Evolutionary conservation across 257 asterid species (phyloP), one percentile per base, ranked within the genome.

Genomic region (Linaria vulgaris): DNA sequence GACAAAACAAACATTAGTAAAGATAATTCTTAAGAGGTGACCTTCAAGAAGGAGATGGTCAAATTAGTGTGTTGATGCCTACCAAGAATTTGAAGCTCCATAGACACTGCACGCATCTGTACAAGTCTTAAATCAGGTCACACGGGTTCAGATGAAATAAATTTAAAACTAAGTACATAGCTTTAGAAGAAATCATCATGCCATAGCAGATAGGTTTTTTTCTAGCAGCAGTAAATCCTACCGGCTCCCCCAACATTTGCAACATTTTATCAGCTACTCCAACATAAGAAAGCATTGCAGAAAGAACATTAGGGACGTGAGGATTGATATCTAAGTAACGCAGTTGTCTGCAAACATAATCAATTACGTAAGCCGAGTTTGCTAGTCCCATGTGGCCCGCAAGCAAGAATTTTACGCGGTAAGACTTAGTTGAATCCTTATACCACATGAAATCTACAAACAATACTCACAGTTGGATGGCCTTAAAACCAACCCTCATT

Each of bases 241-340:
- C 99, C 79, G 97, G 95, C 74, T 94, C 99, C 79, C 90, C 99
- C 85, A 94, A 77, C 63, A 94, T 75, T 22, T 97, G 99, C 73
- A 94, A 75, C 73, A 94, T 83, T 67, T 82, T 82, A 78, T 94
- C 87, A 48, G 95, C 97, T 60, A 87, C 78, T 64, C 96, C 97
- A 68, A 90, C 72, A 50, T 78, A 88, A 16, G 99, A 94, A 76
- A 94, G 95, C 86, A 94, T 80, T 25, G 96, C 91, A 27, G 97
- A 83, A 66, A 94, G 97, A 68, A 94, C 94, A 80, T 79, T 82
- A 56, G 99, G 96, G 56, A 85, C 91, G 37, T 87, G 94, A 68
- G 96, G 99, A 61, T 85, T 87, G 73, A 86, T 91, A 75, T 94
- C 96, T 71, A 94, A 79, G 77, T 86, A 91, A 34, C 95, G 95